Conservation (phyloP, 1,284 basidiomycete species). For the Leccinum pachyderme region DNA sequence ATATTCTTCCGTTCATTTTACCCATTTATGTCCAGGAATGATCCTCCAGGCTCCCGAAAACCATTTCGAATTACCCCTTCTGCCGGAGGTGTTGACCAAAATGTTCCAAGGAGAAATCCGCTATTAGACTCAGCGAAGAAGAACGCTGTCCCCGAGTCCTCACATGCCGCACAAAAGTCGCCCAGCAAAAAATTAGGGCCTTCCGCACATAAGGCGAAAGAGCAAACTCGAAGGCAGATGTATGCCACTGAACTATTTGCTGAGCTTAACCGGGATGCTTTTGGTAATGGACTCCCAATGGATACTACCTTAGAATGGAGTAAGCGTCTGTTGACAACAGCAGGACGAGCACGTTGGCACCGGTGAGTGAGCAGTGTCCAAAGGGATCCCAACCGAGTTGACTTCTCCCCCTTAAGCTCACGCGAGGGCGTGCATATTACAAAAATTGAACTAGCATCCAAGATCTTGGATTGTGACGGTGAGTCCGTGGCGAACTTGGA, state of each 20-base stretch:
- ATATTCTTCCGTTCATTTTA: background rate
- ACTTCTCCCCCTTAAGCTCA: constrained; percentile 37
- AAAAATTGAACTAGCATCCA: constrained; percentile 73
- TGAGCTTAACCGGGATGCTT: constrained; percentile 77
- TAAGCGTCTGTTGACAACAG: constrained; percentile 69
- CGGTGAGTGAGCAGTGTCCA: constrained; percentile 38
- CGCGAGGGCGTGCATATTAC: constrained; percentile 50
- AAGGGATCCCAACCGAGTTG: background rate
- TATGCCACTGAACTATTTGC: constrained; percentile 74
- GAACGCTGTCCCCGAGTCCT: constrained; percentile 7
- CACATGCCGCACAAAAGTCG: constrained; percentile 20
- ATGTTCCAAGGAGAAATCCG: background rate
- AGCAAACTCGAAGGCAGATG: constrained; percentile 44
- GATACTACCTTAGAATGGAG: constrained; percentile 72
- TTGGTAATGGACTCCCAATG: constrained; percentile 69
- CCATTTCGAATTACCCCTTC: constrained; percentile 36
- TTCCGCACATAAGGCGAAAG: constrained; percentile 39
- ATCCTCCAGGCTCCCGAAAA: constrained; percentile 45
- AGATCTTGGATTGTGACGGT: constrained; percentile 77
- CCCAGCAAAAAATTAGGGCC: constrained; percentile 33
- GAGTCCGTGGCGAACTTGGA: background rate
- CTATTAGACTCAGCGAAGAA: constrained; percentile 14
- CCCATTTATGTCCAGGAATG: constrained; percentile 31
- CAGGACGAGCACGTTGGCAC: constrained; percentile 73
- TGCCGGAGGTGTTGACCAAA: constrained; percentile 12